Evolutionary conservation across 768 basidiomycete genomes (phyloP), one percentile per base, ranked within the genome.

Genomic region (Nidularia sp.): DNA sequence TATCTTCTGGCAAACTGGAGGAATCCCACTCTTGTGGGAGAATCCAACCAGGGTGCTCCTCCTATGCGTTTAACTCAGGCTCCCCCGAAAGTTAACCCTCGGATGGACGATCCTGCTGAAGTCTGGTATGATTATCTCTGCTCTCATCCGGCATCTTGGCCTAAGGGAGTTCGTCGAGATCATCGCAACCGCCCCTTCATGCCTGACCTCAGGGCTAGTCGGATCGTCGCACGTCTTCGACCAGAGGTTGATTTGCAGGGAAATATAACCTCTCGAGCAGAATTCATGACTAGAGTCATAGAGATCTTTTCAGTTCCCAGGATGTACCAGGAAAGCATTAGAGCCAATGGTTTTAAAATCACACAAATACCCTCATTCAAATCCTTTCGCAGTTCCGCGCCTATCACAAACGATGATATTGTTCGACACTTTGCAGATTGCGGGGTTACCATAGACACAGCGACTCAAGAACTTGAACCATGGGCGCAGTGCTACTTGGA

Each of bases 181-280:
- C 50, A 62, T 8, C 62, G 65, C 51, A 68, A 69, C 10, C 64
- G 62, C 18, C 77, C 77, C 0, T 59, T 61, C 57, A 63, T 75
- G 39, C 60, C 67, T 5, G 77, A 78, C 58, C 70, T 78, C 60
- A 70, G 66, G 49, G 77, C 77, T 1, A 77, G 74, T 59, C 71
- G 77, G 33, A 70, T 62, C n/a, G 71, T 78, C 13, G 77, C 77
- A 6, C 74, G 74, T n/a, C 73, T 78, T 29, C 70, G 76, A 36
- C 77, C 77, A 2, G 53, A 66, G 9, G 63, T 70, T 31, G 61
- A 67, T 50, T 57, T 62, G 0, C 64, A 57, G 33, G 69, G 69
- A 41, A 41, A 41, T 45, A 63, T 62, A 15, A 63, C 71, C 1
- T 53, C 67, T 13, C 70, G 74, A 49, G 65, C 67, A 18, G 72